Conservation (phyloP, 2,329 filamentous ascomycete species). For the Teratosphaeria nubilosa region DNA sequence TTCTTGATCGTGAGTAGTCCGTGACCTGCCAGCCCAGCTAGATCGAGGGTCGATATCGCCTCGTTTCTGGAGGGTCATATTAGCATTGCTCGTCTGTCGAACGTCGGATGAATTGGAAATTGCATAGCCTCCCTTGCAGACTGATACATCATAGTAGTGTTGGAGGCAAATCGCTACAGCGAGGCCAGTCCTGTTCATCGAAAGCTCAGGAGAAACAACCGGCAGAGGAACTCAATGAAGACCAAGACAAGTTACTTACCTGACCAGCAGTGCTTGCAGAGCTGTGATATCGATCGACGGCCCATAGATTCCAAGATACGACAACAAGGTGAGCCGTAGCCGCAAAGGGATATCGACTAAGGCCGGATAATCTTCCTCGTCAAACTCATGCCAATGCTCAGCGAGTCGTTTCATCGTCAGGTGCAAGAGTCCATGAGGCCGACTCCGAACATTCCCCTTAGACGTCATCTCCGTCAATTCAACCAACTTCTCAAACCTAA, state of each 20-base stretch:
- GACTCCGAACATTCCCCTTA: conserved; percentile 13
- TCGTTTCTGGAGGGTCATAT: conserved; percentile 17
- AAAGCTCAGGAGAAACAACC: background rate
- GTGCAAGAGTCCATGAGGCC: conserved; percentile 39
- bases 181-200: background rate
- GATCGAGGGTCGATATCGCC: conserved; percentile 42
- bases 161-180: background rate
- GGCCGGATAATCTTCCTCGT: conserved; percentile 47
- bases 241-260: background rate
- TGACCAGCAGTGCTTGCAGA: conserved; percentile 37
- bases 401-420: conserved; percentile 44
- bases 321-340: conserved; percentile 44
- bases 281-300: conserved; percentile 33
- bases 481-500: conserved; percentile 16
- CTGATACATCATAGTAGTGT: background rate
- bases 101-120: background rate
- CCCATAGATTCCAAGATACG: conserved; percentile 45
- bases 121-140: background rate
- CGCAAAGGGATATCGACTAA: conserved; percentile 42
- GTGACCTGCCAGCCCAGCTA: conserved; percentile 41
- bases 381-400: conserved; percentile 45
- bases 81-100: conserved; percentile 16
- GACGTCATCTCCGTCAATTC: conserved; percentile 12
- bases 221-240: background rate
- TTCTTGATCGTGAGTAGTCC: conserved; percentile 38